Base-by-base conservation (phyloP, 108 stramenopile genomes). In the Chaetoceros muelleri region DNA sequence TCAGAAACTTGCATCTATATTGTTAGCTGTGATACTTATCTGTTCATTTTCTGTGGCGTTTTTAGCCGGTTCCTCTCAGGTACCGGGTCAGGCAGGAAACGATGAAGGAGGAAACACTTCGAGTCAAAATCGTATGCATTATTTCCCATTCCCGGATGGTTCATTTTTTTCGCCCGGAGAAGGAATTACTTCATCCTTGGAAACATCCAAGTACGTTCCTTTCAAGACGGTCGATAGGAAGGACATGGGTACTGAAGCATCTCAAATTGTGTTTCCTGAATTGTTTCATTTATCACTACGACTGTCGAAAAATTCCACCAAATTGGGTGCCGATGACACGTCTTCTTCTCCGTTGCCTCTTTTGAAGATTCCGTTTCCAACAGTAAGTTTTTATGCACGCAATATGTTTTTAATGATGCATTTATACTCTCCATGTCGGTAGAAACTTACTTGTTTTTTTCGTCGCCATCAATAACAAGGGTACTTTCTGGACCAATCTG, bases 401-500 rank as follows among this genome's bases (percentile, higher is more conserved):
- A n/a, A n/a, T n/a, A n/a, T n/a, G n/a, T n/a, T n/a, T n/a, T n/a
- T n/a, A n/a, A n/a, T n/a, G n/a, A n/a, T n/a, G n/a, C n/a, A n/a
- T n/a, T n/a, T n/a, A n/a, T n/a, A n/a, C n/a, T n/a, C n/a, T n/a
- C n/a, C n/a, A n/a, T n/a, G n/a, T n/a, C n/a, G n/a, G n/a, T n/a
- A n/a, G n/a, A n/a, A n/a, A n/a, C n/a, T n/a, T n/a, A n/a, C n/a
- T n/a, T n/a, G n/a, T n/a, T n/a, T n/a, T n/a, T n/a, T n/a, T n/a
- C n/a, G n/a, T n/a, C n/a, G n/a, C n/a, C n/a, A n/a, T n/a, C n/a
- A n/a, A n/a, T n/a, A n/a, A n/a, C n/a, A n/a, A n/a, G n/a, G n/a
- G 90, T 8, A 82, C 85, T 30, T 91, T 91, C 58, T 91, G 90
- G 90, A 87, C 82, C 17, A 91, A 91, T 60, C 74, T 91, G 21